Percentiles rank a stretch among this genome's conserved stretches.
These are phyloP conservation scores for Larix kaempferi DNA, from an alignment of 75 land plant genomes.

Conservation along the genomic window DNA sequence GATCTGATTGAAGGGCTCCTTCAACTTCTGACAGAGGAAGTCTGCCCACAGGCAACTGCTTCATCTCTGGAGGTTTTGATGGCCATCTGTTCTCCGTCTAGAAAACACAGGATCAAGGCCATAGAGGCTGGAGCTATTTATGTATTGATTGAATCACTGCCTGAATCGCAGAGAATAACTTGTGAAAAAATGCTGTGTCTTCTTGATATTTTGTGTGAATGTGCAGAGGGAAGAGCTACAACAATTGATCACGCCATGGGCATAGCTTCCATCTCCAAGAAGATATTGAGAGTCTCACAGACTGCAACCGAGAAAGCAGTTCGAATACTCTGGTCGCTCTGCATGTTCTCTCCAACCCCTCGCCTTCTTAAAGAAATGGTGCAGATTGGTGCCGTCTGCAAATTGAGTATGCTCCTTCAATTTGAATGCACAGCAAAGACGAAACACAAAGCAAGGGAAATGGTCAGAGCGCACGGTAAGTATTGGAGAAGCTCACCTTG, in stretches of 20 bases:
- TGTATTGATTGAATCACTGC: conserved; percentile 25
- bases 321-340: conserved; percentile 14
- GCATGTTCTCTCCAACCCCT: conserved; percentile 22
- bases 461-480: conserved; percentile 26
- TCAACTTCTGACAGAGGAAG: conserved; percentile 42
- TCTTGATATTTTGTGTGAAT: conserved; percentile 23
- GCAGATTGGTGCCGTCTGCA: conserved; percentile 41
- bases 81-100: conserved; percentile 12
- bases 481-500: conserved; percentile 42
- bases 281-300: conserved; percentile 15
- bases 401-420: conserved; percentile 44
- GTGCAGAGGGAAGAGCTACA: conserved; percentile 31
- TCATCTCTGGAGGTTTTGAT: conserved; percentile 23
- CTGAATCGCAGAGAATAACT: conserved; percentile 6
- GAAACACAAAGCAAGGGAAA: conserved; percentile 37
- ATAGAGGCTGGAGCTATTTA: conserved; percentile 34
- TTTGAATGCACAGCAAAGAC: conserved; percentile 20
- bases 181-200: conserved; percentile 14
- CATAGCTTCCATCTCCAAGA: conserved; percentile 19
- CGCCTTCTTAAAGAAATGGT: conserved; percentile 33
- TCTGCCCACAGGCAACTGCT: conserved; percentile 26
- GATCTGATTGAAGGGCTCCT: conserved; percentile 36
- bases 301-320: conserved; percentile 13
- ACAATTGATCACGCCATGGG: conserved; percentile 21
- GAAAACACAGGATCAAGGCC: conserved; percentile 5